phyloP scores from a whole-genome alignment of 2,329 filamentous ascomycete species.

The Exophiala lecanii-corni region DNA sequence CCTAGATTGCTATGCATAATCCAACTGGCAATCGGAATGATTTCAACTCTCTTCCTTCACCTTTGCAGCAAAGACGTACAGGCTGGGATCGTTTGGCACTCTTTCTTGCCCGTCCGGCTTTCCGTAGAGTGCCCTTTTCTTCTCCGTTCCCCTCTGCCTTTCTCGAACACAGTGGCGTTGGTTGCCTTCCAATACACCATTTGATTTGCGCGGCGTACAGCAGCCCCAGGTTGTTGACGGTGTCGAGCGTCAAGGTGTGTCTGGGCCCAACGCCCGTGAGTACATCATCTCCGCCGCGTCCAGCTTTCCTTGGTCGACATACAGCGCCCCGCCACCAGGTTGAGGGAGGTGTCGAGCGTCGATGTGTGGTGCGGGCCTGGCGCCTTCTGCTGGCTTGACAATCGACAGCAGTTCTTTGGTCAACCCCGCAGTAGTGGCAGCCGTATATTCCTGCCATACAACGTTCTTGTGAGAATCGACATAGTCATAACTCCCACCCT shows the following conservation, averaged over 20 bases:
- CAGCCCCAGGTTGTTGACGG: constrained; percentile 16
- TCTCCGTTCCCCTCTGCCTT: no score
- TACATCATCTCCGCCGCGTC: constrained; percentile 25
- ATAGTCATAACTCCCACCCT: constrained; percentile 41
- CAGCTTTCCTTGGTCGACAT: constrained; percentile 24
- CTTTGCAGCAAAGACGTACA: no score
- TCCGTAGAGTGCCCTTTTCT: no score
- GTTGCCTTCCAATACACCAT: no score
- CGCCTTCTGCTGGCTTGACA: constrained; percentile 6
- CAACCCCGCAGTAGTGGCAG: constrained; percentile 30
- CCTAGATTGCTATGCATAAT: no score
- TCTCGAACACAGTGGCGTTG: no score
- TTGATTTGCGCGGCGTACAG: constrained; percentile 25
- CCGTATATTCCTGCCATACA: constrained; percentile 36
- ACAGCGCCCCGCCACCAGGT: constrained; percentile 27
- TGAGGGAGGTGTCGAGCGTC: constrained; percentile 20
- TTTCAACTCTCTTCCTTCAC: no score
- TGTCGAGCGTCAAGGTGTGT: constrained; percentile 22
- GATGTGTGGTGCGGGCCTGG: constrained; percentile 10
- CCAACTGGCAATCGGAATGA: no score
- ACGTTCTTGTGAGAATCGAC: constrained; percentile 39
- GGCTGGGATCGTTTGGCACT: no score
- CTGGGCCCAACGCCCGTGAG: constrained; percentile 16
- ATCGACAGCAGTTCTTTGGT: constrained; percentile 23
- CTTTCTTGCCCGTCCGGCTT: no score